Conservation (phyloP, 2,329 filamentous ascomycete species). For the Penicillium carneum region DNA sequence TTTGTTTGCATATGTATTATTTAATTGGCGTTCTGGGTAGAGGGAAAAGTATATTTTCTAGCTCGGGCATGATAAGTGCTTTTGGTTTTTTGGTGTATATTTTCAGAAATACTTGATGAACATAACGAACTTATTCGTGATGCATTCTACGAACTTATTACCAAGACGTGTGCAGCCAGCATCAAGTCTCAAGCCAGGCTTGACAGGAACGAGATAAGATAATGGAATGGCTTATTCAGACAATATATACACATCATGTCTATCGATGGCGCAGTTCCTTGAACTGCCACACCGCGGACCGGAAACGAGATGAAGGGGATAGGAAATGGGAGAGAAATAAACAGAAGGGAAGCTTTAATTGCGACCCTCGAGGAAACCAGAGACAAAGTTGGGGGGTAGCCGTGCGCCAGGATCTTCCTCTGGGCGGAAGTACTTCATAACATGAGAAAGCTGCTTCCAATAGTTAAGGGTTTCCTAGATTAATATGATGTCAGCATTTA, state of each 20-base stretch:
- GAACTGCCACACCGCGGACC: conserved; percentile 31
- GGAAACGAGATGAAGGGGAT: conserved; percentile 29
- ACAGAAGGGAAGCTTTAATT: conserved; percentile 42
- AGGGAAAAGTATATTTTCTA: conserved; percentile 22
- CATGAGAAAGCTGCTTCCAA: conserved; percentile 95
- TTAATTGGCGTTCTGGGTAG: conserved; percentile 37
- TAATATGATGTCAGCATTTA: conserved; percentile 7
- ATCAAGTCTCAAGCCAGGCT: neutral
- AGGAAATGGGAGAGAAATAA: conserved; percentile 24
- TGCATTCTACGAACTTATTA: neutral
- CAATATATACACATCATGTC: conserved; percentile 50
- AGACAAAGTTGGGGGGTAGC: conserved; percentile 88
- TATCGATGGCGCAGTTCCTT: conserved; percentile 33
- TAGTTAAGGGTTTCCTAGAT: conserved; percentile 94
- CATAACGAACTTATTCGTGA: neutral
- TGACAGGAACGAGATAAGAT: conserved; percentile 13
- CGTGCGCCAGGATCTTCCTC: conserved; percentile 79
- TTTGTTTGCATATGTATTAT: conserved; percentile 23
- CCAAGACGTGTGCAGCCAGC: neutral
- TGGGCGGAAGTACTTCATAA: conserved; percentile 94
- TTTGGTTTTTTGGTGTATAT: conserved; percentile 7
- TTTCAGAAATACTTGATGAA: neutral
- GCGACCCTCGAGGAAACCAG: conserved; percentile 89
- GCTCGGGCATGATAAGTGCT: conserved; percentile 8
- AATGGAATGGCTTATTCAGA: conserved; percentile 40